Conservation (phyloP, 805 yeast genomes). For the Saccharomyces paradoxus region DNA sequence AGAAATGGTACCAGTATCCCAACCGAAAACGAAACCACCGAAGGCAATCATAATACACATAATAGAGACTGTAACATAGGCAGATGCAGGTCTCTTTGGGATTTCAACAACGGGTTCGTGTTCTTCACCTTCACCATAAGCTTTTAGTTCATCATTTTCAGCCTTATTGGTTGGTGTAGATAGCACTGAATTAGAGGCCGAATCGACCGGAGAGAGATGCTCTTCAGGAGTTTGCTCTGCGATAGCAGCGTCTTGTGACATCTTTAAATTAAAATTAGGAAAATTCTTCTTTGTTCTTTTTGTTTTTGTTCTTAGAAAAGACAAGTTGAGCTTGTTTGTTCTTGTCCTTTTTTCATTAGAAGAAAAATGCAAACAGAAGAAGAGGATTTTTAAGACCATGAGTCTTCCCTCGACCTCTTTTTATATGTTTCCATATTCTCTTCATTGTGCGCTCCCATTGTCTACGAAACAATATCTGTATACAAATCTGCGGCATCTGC, state of each 20-base stretch:
- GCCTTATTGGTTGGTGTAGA: slow-evolving; percentile 27
- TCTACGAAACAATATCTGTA: neutral
- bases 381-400: neutral
- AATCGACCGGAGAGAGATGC: slow-evolving; percentile 10
- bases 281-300: neutral
- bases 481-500: neutral
- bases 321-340: neutral
- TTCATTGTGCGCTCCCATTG: neutral
- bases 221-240: slow-evolving; percentile 1
- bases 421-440: neutral
- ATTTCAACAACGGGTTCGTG: slow-evolving; percentile 7
- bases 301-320: neutral
- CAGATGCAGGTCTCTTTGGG: slow-evolving; percentile 31
- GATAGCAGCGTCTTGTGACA: slow-evolving; percentile 1
- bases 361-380: neutral
- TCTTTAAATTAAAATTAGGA: neutral
- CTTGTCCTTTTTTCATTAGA: neutral
- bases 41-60: slow-evolving; percentile 29
- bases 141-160: slow-evolving; percentile 23
- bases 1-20: slow-evolving; percentile 73
- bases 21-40: slow-evolving; percentile 49
- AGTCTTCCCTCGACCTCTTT: neutral
- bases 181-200: slow-evolving; percentile 15
- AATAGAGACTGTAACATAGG: slow-evolving; percentile 27
- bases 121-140: neutral